phyloP scores from a whole-genome alignment of 1,284 basidiomycete genomes.

The Wolfiporia cocos region DNA sequence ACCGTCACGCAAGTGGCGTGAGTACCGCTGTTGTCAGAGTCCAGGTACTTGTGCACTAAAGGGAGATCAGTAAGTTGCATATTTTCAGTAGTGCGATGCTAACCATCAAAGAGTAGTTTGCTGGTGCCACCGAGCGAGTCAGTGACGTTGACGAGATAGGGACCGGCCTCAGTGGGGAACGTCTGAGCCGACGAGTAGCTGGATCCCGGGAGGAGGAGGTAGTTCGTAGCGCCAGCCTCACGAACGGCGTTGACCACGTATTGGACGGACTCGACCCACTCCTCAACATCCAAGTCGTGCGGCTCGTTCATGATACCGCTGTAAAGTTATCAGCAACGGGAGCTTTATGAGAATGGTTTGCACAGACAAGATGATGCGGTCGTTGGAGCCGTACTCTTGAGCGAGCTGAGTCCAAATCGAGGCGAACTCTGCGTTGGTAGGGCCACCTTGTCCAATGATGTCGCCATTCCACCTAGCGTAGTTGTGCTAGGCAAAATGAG shows the following conservation, averaged over 20 bases:
- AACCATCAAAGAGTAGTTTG: slow-evolving; percentile 53
- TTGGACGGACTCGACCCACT: slow-evolving; percentile 42
- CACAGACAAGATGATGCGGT: slow-evolving; percentile 41
- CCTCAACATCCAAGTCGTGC: slow-evolving; percentile 37
- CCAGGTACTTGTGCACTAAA: slow-evolving; percentile 56
- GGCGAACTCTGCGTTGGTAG: slow-evolving; percentile 44
- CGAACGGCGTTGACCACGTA: slow-evolving; percentile 45
- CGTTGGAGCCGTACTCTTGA: slow-evolving; percentile 39
- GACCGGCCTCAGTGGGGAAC: slow-evolving; percentile 47
- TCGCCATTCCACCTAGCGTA: slow-evolving; percentile 45
- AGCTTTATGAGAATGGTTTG: too few species aligned
- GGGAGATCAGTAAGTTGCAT: slow-evolving; percentile 14
- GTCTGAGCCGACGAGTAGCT: slow-evolving; percentile 38
- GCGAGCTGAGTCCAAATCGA: slow-evolving; percentile 50
- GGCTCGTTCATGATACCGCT: slow-evolving; percentile 49
- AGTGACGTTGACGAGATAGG: slow-evolving; percentile 42
- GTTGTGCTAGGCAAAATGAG: slow-evolving; percentile 31
- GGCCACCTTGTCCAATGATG: slow-evolving; percentile 49
- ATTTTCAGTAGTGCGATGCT: neutral
- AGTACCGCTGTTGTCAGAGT: slow-evolving; percentile 52
- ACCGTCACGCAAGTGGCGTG: slow-evolving; percentile 40
- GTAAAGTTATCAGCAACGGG: slow-evolving; percentile 1
- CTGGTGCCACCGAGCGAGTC: slow-evolving; percentile 44
- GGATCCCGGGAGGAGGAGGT: slow-evolving; percentile 41
- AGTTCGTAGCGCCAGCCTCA: slow-evolving; percentile 39